Percentiles rank a stretch among this genome's conserved stretches.
Evolutionary conservation across 2,329 filamentous ascomycete genomes (phyloP).

Genomic region (Fusarium tricinctum): DNA sequence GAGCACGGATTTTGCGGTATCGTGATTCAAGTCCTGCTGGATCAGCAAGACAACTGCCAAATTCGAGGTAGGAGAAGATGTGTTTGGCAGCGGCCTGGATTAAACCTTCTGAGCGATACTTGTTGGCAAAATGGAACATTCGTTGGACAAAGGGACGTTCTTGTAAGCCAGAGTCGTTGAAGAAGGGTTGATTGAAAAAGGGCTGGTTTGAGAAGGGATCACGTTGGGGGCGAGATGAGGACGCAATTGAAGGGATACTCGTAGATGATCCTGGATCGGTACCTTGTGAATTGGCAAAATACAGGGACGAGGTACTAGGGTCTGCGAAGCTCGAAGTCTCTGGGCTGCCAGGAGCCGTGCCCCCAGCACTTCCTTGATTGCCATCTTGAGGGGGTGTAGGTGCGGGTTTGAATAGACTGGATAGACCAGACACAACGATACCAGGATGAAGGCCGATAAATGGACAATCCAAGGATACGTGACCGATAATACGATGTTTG

Average conservation of each 20-base stretch:
- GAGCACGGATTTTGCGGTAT: conserved; percentile 76
- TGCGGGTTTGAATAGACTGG: conserved; percentile 77
- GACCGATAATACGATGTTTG: conserved; percentile 83
- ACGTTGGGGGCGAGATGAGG: conserved; percentile 32
- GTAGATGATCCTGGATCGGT: conserved; percentile 35
- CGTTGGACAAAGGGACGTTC: conserved; percentile 78
- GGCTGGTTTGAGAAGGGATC: conserved; percentile 80
- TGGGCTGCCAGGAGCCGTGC: conserved; percentile 13
- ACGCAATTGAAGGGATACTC: conserved; percentile 39
- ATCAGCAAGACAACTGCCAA: conserved; percentile 84
- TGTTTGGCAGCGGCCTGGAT: conserved; percentile 79
- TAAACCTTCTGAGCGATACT: conserved; percentile 80
- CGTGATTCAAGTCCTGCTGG: conserved; percentile 76
- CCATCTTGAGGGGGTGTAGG: conserved; percentile 47
- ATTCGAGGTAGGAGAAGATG: conserved; percentile 85
- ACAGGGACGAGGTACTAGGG: conserved; percentile 36
- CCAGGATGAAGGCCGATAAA: conserved; percentile 91
- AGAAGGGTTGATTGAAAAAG: conserved; percentile 80
- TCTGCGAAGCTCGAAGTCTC: conserved; percentile 18
- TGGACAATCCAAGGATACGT: conserved; percentile 86
- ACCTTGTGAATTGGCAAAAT: conserved; percentile 40
- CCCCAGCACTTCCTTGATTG: conserved; percentile 8
- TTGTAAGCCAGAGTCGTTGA: conserved; percentile 79
- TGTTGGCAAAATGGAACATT: conserved; percentile 82
- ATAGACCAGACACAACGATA: conserved; percentile 84